These are phyloP conservation scores for Pleodorina starrii DNA, from an alignment of 139 green algal species.

Conservation along the genomic window DNA sequence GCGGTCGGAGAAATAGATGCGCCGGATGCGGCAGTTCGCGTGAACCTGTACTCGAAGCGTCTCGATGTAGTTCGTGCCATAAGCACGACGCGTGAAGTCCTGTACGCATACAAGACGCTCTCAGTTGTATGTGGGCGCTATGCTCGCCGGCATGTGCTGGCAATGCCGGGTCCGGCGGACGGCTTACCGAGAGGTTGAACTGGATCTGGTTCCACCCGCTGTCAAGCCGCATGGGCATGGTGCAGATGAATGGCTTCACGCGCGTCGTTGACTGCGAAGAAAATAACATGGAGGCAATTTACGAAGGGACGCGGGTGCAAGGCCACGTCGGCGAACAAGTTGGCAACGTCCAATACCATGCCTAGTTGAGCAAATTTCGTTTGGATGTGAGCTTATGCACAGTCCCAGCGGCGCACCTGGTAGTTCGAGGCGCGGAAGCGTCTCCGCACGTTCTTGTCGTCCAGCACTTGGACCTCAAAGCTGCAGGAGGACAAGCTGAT, in stretches of 20 bases:
- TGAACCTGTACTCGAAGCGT: constrained; percentile 95
- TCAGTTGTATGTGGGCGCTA: not conserved
- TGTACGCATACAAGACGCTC: not conserved
- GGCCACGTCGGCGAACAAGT: not conserved
- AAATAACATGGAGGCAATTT: not conserved
- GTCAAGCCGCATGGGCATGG: constrained; percentile 97
- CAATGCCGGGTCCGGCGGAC: not conserved
- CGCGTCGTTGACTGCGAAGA: constrained; percentile 87
- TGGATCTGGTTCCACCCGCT: constrained; percentile 98
- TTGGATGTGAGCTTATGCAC: not conserved
- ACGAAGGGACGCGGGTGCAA: constrained; percentile 22
- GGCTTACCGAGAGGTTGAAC: constrained; percentile 89
- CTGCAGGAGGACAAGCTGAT: constrained; percentile 36
- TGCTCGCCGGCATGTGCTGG: not conserved
- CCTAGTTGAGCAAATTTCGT: not conserved
- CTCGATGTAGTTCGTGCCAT: constrained; percentile 97
- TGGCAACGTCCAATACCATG: not conserved
- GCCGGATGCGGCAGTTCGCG: constrained; percentile 94
- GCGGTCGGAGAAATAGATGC: constrained; percentile 96
- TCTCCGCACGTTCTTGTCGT: constrained; percentile 98
- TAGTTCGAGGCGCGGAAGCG: constrained; percentile 98
- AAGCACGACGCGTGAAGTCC: constrained; percentile 94
- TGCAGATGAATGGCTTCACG: constrained; percentile 98
- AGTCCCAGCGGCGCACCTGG: constrained; percentile 77
- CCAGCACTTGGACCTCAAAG: constrained; percentile 98